These are phyloP conservation scores for Sarocladium strictum DNA, from an alignment of 2,329 filamentous ascomycete species.

Conservation along the genomic window DNA sequence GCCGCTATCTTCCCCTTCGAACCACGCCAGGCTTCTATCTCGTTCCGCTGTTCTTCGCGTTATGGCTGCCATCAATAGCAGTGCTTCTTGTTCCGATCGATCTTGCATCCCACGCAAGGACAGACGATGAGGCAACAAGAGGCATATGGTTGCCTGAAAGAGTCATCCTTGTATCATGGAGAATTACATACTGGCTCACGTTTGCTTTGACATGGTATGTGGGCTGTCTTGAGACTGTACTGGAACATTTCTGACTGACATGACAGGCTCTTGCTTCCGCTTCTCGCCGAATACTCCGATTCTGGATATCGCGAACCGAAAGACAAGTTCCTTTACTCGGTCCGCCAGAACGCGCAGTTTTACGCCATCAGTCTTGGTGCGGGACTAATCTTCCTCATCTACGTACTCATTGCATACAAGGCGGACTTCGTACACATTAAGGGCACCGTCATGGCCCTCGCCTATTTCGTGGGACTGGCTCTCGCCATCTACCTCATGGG, in stretches of 20 bases:
- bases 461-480: constrained; percentile 88
- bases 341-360: constrained; percentile 83
- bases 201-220: constrained; percentile 86
- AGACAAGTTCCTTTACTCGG: constrained; percentile 74
- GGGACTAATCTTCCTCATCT: constrained; percentile 67
- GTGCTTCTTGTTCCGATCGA: constrained; percentile 93
- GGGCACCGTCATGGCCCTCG: constrained; percentile 81
- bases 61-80: constrained; percentile 86
- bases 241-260: not conserved
- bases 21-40: constrained; percentile 85
- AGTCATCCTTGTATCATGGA: constrained; percentile 81
- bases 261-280: constrained; percentile 75
- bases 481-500: constrained; percentile 97
- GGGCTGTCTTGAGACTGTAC: not conserved
- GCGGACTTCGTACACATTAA: constrained; percentile 70
- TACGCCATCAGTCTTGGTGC: constrained; percentile 72
- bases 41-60: constrained; percentile 90
- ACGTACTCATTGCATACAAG: constrained; percentile 70
- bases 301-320: constrained; percentile 85
- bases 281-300: constrained; percentile 92
- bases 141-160: constrained; percentile 83
- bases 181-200: constrained; percentile 95
- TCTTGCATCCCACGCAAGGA: constrained; percentile 76
- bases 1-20: constrained; percentile 85
- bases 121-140: constrained; percentile 62